Base-by-base conservation (phyloP, 2,329 filamentous ascomycete genomes). In the Aureobasidium vineae region DNA sequence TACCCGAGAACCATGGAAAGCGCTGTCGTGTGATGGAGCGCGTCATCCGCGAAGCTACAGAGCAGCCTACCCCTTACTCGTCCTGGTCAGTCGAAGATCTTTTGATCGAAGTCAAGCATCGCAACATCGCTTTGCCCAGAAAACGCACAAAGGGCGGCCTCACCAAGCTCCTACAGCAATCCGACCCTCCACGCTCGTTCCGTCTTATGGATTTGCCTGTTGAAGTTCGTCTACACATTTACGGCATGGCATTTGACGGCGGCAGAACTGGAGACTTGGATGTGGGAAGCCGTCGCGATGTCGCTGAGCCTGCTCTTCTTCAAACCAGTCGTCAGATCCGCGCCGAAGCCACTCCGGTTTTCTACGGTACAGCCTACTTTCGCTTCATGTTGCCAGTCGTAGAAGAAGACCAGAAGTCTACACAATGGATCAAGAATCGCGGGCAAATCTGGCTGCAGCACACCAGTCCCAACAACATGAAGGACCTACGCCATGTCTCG, bases 171-270 rank as follows among this genome's bases (percentile, higher is more conserved):
- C n/a, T 54, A 1, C 31, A 38, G 13, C 52, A 54, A 13, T 54
- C 33, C 19, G 33, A 54, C 19, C 21, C 33, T 38, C n/a, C 13
- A 15, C 4, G 5, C 33, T 21, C 56, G 3, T 60, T 60, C 40
- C 56, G 40, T 6, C 23, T 60, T 23, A 43, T 60, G 40, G 38
- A 60, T 10, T 6, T 45, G 19, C 56, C 56, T 36, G 36, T 15
- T 13, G 56, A 60, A 23, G 3, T 60, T 15, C 56, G 56, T 38
- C 56, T 60, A 5, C 56, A 36, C 15, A 60, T 60, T 15, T 60
- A 60, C 33, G 13, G n/a, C 3, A 33, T 33, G 28, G 31, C 31
- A 2, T 10, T 53, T 15, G 31, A 13, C 10, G 31, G 16, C 13
- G 8, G 31, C 13, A 36, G 31, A 8, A 36, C 6, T 6, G 7